Percentiles rank a stretch among this genome's conserved stretches.
Evolutionary conservation across 495 filamentous ascomycete species (phyloP).

Genomic region (Lasiosphaeria ovina): DNA sequence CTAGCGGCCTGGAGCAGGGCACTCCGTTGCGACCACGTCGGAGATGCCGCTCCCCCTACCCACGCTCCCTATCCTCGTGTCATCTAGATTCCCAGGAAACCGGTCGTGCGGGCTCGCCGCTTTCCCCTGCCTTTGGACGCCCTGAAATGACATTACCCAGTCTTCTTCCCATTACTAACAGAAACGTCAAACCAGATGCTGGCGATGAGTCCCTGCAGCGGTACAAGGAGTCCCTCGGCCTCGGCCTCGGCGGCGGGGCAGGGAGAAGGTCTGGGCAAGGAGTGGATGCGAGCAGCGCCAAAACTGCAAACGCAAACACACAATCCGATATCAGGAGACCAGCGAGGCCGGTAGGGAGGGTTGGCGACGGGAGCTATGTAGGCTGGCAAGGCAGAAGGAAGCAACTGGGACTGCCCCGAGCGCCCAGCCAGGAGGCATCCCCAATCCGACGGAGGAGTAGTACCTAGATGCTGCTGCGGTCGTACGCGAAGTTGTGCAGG

Average conservation of each 20-base stretch:
- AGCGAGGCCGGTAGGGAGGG: neutral
- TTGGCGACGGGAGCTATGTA: neutral
- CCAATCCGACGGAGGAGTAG: too few species aligned
- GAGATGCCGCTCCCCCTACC: neutral
- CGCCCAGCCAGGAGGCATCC: neutral
- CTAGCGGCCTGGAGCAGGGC: neutral
- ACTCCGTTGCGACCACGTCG: neutral
- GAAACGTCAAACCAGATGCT: slow-evolving; percentile 44
- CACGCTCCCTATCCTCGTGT: neutral
- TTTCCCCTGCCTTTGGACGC: too few species aligned
- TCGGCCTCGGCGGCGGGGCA: slow-evolving; percentile 54
- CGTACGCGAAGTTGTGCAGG: too few species aligned
- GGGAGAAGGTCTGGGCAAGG: neutral
- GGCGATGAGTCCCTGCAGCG: slow-evolving; percentile 90
- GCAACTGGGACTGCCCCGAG: too few species aligned
- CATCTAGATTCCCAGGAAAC: too few species aligned
- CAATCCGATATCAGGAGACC: neutral
- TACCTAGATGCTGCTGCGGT: too few species aligned
- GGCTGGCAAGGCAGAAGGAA: neutral
- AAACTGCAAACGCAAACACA: neutral
- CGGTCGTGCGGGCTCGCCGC: too few species aligned
- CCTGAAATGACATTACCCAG: too few species aligned
- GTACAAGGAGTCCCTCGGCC: slow-evolving; percentile 92
- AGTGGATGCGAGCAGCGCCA: neutral
- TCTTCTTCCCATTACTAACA: slow-evolving; percentile 15